Conservation (phyloP, 1,139 yeast genomes). For the Pichia terricola region DNA sequence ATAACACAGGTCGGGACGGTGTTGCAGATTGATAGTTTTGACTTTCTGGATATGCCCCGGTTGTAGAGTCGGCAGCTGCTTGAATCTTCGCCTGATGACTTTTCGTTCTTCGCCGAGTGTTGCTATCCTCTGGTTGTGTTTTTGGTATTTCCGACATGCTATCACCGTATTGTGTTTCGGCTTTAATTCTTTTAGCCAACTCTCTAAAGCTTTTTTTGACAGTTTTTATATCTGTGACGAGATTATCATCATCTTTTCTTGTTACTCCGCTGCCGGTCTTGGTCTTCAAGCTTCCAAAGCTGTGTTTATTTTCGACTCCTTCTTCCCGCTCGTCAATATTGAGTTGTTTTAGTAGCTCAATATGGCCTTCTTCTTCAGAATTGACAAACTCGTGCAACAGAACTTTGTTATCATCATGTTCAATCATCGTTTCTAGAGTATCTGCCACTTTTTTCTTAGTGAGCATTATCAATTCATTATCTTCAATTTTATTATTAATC, state of each 20-base stretch:
- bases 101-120: no score
- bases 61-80: not conserved
- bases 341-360: slow-evolving; percentile 42
- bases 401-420: slow-evolving; percentile 56
- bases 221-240: slow-evolving; percentile 9
- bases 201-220: slow-evolving; percentile 24
- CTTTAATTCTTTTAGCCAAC: slow-evolving; percentile 20
- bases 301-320: not conserved
- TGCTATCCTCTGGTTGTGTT: no score
- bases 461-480: slow-evolving; percentile 58
- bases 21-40: no score
- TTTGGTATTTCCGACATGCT: no score
- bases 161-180: slow-evolving; percentile 12
- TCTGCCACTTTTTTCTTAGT: slow-evolving; percentile 70
- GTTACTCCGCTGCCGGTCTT: not conserved
- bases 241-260: not conserved
- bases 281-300: not conserved
- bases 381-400: slow-evolving; percentile 64
- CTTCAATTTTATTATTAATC: slow-evolving; percentile 51
- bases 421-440: slow-evolving; percentile 65
- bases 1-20: no score
- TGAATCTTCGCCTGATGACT: no score
- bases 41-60: not conserved
- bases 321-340: slow-evolving; percentile 19
- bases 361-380: slow-evolving; percentile 53